A percentile compares a stretch with the other conserved stretches of the same genome.
Conservation (phyloP, 2,329 filamentous ascomycete species). For the Verticillium dahliae region DNA sequence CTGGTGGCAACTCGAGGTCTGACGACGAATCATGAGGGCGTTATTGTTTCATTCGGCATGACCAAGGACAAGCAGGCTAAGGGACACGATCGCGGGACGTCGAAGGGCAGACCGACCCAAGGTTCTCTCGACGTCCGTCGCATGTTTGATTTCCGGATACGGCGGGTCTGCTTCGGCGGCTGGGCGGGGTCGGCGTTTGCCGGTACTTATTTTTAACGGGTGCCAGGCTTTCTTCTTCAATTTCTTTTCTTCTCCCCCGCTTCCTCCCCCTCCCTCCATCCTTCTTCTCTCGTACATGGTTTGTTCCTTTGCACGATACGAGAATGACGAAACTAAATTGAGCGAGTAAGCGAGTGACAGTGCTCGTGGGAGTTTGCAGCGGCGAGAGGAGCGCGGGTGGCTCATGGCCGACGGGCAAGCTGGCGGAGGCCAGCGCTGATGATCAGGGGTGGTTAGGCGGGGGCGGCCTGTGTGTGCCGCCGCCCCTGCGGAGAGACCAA, state of each 20-base stretch:
- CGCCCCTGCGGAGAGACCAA: too few relatives aligned
- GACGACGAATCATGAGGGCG: constrained; percentile 30
- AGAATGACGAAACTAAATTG: not conserved
- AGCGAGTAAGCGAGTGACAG: not conserved
- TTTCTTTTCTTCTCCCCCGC: too few relatives aligned
- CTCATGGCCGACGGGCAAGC: not conserved
- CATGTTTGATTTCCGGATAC: not conserved
- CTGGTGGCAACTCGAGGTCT: constrained; percentile 27
- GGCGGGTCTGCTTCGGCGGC: not conserved
- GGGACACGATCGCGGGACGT: not conserved
- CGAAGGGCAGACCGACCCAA: not conserved
- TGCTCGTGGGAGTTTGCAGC: not conserved
- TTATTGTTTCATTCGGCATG: not conserved
- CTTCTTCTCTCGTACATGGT: not conserved
- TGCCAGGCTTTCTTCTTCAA: not conserved
- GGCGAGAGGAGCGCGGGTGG: not conserved
- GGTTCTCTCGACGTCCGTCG: not conserved
- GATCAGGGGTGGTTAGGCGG: not conserved
- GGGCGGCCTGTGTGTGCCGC: not conserved
- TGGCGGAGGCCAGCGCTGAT: not conserved
- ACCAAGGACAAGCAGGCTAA: not conserved
- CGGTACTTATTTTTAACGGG: not conserved
- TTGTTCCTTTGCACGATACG: not conserved
- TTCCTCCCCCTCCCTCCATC: not conserved
- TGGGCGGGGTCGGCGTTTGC: not conserved